Percentiles rank a stretch among this genome's conserved stretches.
These are phyloP conservation scores for Nicotiana rustica DNA, from an alignment of 305 asterid genomes.

Conservation along the genomic window DNA sequence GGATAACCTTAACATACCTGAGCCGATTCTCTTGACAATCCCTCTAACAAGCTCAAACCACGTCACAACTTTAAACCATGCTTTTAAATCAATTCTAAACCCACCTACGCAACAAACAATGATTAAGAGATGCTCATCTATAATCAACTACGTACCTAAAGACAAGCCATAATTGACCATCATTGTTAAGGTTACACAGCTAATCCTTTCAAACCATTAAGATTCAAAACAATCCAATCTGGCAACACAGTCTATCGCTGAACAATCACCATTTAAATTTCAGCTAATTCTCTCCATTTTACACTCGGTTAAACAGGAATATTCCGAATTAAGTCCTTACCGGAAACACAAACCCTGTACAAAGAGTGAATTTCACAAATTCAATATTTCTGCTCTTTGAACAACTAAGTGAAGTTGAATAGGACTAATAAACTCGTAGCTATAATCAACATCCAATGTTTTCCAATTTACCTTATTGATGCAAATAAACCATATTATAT, in stretches of 20 bases:
- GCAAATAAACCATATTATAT: constrained; percentile 13
- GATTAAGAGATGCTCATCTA: constrained; percentile 10
- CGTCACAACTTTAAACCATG: not conserved
- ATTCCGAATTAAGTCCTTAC: not conserved
- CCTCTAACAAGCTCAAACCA: not conserved
- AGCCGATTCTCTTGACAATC: too few relatives aligned
- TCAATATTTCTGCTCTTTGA: not conserved
- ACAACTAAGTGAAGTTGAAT: not conserved
- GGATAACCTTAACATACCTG: too few relatives aligned
- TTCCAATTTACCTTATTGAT: not conserved
- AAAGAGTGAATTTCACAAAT: not conserved
- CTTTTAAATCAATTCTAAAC: constrained; percentile 4
- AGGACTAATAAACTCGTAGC: constrained; percentile 17
- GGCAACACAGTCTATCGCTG: not conserved
- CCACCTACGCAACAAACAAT: not conserved
- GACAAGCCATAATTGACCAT: not conserved
- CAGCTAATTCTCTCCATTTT: not conserved
- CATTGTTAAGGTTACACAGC: not conserved
- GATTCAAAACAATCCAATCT: constrained; percentile 1
- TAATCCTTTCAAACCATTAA: constrained; percentile 17
- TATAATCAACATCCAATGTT: not conserved
- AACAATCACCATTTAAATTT: not conserved
- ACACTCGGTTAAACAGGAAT: not conserved
- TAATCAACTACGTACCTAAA: not conserved
- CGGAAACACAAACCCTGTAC: not conserved